phyloP scores from a whole-genome alignment of 2,329 filamentous ascomycete species.

The Botrytis galanthina region DNA sequence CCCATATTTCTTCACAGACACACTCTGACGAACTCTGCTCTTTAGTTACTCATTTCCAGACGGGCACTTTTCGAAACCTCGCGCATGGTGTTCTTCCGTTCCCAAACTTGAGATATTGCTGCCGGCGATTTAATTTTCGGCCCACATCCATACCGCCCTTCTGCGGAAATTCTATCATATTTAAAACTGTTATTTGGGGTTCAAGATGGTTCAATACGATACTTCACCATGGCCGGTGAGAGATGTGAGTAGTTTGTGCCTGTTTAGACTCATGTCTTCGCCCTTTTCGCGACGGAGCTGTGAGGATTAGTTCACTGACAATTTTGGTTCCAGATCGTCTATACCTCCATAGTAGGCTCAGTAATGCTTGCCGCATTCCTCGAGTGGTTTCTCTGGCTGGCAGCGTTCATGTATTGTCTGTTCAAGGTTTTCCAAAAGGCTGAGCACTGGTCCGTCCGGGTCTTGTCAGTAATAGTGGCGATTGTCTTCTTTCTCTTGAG shows the following conservation, averaged over 20 bases:
- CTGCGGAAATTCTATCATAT: neutral
- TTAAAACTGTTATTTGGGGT: neutral
- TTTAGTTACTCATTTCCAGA: conserved; percentile 28
- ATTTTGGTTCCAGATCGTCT: conserved; percentile 64
- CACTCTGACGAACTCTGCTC: conserved; percentile 16
- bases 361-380: conserved; percentile 82
- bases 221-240: conserved; percentile 50
- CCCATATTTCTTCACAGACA: neutral
- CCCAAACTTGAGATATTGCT: conserved; percentile 1
- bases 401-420: conserved; percentile 90
- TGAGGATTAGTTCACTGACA: conserved; percentile 19
- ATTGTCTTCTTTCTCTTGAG: conserved; percentile 71
- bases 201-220: conserved; percentile 45
- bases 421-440: conserved; percentile 86
- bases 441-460: conserved; percentile 77
- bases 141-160: conserved; percentile 1
- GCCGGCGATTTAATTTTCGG: conserved; percentile 13
- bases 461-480: conserved; percentile 75
- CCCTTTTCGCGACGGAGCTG: neutral
- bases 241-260: conserved; percentile 42
- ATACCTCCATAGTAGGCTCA: conserved; percentile 74
- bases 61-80: conserved; percentile 24
- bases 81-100: conserved; percentile 22
- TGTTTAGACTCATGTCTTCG: conserved; percentile 1
- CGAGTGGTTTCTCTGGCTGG: conserved; percentile 93